These are phyloP conservation scores for Blastobotrys aristatus DNA, from an alignment of 1,139 yeast species.

Conservation along the genomic window DNA sequence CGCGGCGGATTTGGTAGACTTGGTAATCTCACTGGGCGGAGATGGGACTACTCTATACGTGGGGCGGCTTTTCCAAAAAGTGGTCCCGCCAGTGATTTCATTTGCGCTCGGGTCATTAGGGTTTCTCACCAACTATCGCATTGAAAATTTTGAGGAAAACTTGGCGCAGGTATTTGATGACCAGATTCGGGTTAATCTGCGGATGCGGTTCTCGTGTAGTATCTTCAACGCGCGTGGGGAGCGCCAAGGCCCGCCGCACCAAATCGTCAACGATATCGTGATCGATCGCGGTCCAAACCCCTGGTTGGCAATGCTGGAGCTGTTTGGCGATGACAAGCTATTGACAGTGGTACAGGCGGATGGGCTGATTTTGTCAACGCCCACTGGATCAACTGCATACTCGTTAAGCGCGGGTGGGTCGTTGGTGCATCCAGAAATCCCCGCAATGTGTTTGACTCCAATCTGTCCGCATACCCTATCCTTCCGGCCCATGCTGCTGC, in stretches of 20 bases:
- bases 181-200: constrained; percentile 70
- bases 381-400: constrained; percentile 91
- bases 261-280: constrained; percentile 72
- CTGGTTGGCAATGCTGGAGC: constrained; percentile 73
- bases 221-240: constrained; percentile 47
- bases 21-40: constrained; percentile 79
- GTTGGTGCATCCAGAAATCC: constrained; percentile 82
- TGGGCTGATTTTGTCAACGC: constrained; percentile 82
- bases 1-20: constrained; percentile 61
- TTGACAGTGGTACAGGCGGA: constrained; percentile 88
- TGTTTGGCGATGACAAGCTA: constrained; percentile 75
- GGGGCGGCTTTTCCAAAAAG: constrained; percentile 68
- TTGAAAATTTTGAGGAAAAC: constrained; percentile 48
- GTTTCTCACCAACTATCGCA: constrained; percentile 54
- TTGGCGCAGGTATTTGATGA: constrained; percentile 54
- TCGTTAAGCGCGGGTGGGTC: constrained; percentile 90
- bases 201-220: constrained; percentile 78
- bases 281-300: constrained; percentile 89
- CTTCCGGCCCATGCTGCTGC: constrained; percentile 78
- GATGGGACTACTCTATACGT: constrained; percentile 86
- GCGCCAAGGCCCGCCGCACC: constrained; percentile 12
- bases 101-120: constrained; percentile 80
- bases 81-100: constrained; percentile 68
- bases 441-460: constrained; percentile 85
- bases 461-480: constrained; percentile 89